Evolutionary conservation across 192 early-diverging fungal genomes (phyloP).

Genomic region (Backusella westeae): DNA sequence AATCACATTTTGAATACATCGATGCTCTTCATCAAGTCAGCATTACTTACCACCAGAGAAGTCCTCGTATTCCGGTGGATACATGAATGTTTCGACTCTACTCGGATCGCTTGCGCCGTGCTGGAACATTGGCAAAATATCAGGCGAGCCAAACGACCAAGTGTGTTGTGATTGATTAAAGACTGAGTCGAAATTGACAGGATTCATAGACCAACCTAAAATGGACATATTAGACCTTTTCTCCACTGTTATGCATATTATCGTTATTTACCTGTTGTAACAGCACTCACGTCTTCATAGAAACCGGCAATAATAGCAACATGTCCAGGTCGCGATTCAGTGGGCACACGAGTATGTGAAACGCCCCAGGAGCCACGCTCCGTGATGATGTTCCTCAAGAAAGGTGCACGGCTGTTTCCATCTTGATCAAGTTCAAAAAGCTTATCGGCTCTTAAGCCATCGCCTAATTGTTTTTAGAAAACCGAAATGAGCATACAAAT

Average conservation of each 20-base stretch:
- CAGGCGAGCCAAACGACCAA: conserved; percentile 97
- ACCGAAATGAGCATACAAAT: neutral
- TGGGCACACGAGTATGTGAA: conserved; percentile 91
- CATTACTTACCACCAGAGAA: conserved; percentile 67
- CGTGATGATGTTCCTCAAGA: conserved; percentile 52
- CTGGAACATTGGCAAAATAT: conserved; percentile 96
- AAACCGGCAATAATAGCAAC: conserved; percentile 98
- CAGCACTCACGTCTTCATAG: conserved; percentile 98
- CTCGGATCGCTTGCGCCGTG: conserved; percentile 81
- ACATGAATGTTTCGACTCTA: conserved; percentile 90
- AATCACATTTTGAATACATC: neutral
- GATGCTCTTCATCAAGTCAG: too few relatives aligned
- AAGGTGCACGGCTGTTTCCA: conserved; percentile 55
- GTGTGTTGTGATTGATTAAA: conserved; percentile 94
- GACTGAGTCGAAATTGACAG: conserved; percentile 94
- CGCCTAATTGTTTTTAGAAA: conserved; percentile 49
- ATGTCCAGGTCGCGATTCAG: conserved; percentile 94
- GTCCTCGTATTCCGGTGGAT: conserved; percentile 82
- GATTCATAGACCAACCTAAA: conserved; percentile 95
- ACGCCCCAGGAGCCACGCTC: conserved; percentile 76
- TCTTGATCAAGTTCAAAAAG: conserved; percentile 70
- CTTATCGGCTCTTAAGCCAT: conserved; percentile 93
- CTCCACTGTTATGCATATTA: neutral
- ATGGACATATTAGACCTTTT: conserved; percentile 3
- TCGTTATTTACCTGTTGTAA: conserved; percentile 73